A percentile compares a stretch with the other conserved stretches of the same genome.
Conservation (phyloP, 2,329 filamentous ascomycete species). For the Diplodia intermedia region DNA sequence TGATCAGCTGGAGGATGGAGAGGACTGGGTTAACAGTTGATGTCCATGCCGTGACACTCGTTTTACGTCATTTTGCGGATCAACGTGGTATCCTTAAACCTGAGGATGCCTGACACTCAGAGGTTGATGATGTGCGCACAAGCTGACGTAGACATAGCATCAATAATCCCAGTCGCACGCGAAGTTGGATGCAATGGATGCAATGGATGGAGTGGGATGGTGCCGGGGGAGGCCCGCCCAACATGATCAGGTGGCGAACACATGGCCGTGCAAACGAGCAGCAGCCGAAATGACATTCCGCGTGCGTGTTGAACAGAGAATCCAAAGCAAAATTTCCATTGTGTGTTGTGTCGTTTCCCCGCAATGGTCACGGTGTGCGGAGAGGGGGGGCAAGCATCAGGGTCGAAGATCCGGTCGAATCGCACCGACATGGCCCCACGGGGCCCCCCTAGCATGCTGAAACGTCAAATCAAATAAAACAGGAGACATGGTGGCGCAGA, state of each 20-base stretch:
- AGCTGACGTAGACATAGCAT: not conserved
- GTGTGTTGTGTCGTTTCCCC: not conserved
- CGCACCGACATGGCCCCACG: not conserved
- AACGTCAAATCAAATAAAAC: not conserved
- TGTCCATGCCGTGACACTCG: not conserved
- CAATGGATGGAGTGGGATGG: not conserved
- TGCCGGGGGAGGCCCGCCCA: not conserved
- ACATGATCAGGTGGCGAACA: not conserved
- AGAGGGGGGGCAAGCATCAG: not conserved
- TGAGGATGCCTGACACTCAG: too few relatives aligned
- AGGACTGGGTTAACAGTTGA: not conserved
- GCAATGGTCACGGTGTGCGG: not conserved
- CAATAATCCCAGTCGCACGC: not conserved
- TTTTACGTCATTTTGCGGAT: constrained; percentile 2
- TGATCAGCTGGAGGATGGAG: not conserved
- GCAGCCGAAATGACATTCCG: too few relatives aligned
- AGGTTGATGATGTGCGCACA: too few relatives aligned
- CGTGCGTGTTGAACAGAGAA: not conserved
- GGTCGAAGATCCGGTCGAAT: not conserved
- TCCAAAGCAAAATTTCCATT: not conserved
- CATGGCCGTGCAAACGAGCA: not conserved
- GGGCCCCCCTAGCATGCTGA: not conserved
- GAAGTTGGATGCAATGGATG: not conserved
- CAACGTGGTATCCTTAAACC: too few relatives aligned
- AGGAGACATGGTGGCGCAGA: not conserved